Evolutionary conservation across 148 eudicot species (phyloP), one percentile per base, ranked within the genome.

Genomic region (Agrostemma githago): DNA sequence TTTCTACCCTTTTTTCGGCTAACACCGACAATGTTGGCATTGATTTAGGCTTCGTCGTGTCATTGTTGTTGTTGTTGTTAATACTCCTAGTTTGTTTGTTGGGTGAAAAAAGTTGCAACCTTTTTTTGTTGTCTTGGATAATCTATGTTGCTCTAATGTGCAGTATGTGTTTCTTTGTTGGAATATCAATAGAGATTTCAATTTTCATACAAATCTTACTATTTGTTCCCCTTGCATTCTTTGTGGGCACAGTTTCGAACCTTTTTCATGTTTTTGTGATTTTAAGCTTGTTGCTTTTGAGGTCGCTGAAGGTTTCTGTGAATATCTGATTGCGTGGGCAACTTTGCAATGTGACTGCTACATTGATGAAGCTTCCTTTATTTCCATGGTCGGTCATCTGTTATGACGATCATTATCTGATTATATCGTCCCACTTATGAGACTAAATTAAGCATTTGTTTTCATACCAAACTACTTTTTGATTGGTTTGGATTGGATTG

Each of bases 401-500:
- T n/a, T 5, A 9, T 41, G 71, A 67, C 20, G 71, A 2, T 66
- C 21, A 16, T 40, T 6, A 17, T 16, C 46, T 40, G 48, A 39
- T 41, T 3, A 17, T 14, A 3, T 64, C 68, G 39, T 64, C 39
- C 4, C 37, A 26, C 14, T 16, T 63, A 3, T 63, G 15, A 37
- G 67, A 6, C 5, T 63, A 34, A 38, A 16, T 14, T 53, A 44
- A 61, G 20, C 26, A 9, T 12, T 41, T n/a, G 14, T 12, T 48
- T 40, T 38, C 34, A 5, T 26, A 26, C 66, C 46, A 65, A 65
- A 43, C 21, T 16, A 12, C 34, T 26, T 26, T 26, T 64, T 62
- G 54, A 60, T 56, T 79, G 72, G 65, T 68, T 58, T 68, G 75
- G 20, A 34, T 72, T 69, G 16, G 14, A 34, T 72, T 69, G 16